A percentile compares a stretch with the other conserved stretches of the same genome.
Evolutionary conservation across 129 eudicot genomes (phyloP).

Genomic region (Rutidosis leptorrhynchoides): DNA sequence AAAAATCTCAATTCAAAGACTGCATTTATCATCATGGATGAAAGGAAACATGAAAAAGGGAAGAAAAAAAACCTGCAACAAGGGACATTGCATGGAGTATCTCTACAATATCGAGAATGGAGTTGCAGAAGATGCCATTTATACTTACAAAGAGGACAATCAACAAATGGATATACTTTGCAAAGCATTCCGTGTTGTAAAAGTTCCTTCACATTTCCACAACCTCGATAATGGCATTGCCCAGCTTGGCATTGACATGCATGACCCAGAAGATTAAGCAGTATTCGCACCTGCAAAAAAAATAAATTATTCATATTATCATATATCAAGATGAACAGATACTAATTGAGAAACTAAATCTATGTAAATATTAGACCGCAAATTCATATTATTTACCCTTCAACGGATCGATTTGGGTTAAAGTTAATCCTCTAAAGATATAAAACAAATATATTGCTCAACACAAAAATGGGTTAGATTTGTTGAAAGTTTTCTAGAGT

Average conservation of each 20-base stretch:
- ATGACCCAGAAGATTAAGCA: constrained; percentile 96
- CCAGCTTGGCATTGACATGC: constrained; percentile 83
- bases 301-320: constrained; percentile 12
- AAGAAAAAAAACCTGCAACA: constrained; percentile 76
- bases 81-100: constrained; percentile 73
- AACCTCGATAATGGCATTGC: constrained; percentile 73
- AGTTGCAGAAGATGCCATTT: constrained; percentile 97
- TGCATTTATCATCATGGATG: neutral
- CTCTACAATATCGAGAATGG: constrained; percentile 93
- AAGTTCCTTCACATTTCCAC: constrained; percentile 93
- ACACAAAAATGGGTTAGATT: too few species aligned
- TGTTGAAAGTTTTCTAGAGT: too few species aligned
- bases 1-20: neutral
- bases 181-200: constrained; percentile 89
- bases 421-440: too few species aligned
- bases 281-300: constrained; percentile 69
- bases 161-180: constrained; percentile 76
- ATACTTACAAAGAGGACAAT: constrained; percentile 81
- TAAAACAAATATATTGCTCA: too few species aligned
- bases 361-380: too few species aligned
- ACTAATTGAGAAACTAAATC: neutral
- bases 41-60: neutral
- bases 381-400: too few species aligned
- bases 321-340: too few species aligned
- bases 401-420: too few species aligned